These are phyloP conservation scores for Auricularia heimuer DNA, from an alignment of 768 basidiomycete species.

Conservation along the genomic window DNA sequence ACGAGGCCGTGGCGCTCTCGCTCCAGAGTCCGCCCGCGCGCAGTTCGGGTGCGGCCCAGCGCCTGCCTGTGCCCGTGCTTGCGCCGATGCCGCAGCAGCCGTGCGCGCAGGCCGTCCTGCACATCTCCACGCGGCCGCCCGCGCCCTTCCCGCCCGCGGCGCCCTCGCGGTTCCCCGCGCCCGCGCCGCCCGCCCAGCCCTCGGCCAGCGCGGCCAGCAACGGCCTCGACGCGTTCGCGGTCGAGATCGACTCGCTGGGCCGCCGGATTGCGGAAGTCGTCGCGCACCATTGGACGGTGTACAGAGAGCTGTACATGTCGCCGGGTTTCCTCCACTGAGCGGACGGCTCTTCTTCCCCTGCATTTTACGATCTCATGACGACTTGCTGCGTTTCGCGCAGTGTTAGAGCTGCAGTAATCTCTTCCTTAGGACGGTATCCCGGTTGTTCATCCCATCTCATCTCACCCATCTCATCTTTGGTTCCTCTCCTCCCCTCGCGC, in stretches of 20 bases:
- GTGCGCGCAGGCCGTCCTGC: background rate
- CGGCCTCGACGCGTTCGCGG: background rate
- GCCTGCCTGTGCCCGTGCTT: background rate
- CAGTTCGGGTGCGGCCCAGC: background rate
- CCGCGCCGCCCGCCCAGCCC: background rate
- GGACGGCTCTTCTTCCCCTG: no score
- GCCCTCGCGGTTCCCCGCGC: background rate
- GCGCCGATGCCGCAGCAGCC: background rate
- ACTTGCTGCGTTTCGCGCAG: no score
- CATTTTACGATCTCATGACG: no score
- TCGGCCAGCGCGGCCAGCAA: background rate
- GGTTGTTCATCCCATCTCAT: no score
- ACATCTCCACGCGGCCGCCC: background rate
- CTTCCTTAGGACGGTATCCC: no score
- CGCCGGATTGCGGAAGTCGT: background rate
- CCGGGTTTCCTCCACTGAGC: background rate
- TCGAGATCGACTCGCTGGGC: background rate
- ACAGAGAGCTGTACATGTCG: background rate
- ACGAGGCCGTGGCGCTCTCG: slow-evolving; percentile 36
- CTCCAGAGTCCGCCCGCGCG: background rate
- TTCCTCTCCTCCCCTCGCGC: no score
- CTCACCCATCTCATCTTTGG: no score
- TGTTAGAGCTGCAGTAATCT: no score
- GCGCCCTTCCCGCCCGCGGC: background rate
- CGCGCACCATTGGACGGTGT: background rate